Evolutionary conservation across 1,284 basidiomycete species (phyloP).

Genomic region (Tilletia caries): DNA sequence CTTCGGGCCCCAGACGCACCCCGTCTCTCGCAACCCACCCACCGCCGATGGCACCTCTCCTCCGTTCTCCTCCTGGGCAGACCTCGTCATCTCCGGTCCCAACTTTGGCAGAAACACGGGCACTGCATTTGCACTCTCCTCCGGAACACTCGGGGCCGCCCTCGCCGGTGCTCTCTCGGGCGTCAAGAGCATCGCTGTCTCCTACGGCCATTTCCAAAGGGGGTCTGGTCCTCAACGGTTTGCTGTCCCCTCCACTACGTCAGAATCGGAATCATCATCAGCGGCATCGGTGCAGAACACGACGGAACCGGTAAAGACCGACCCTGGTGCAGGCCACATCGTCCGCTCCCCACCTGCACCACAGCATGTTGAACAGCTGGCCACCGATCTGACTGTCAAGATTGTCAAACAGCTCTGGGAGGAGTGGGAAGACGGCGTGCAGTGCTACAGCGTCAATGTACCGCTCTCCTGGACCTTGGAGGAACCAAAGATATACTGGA

Average conservation of each 20-base stretch:
- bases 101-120: slow-evolving; percentile 52
- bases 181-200: slow-evolving; percentile 40
- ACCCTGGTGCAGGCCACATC: not conserved
- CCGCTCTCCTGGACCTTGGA: slow-evolving; percentile 43
- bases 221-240: not conserved
- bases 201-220: slow-evolving; percentile 43
- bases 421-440: slow-evolving; percentile 37
- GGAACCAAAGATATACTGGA: slow-evolving; percentile 43
- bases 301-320: slow-evolving; percentile 22
- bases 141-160: slow-evolving; percentile 50
- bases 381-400: slow-evolving; percentile 26
- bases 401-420: slow-evolving; percentile 38
- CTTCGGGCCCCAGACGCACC: slow-evolving; percentile 20
- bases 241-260: not conserved
- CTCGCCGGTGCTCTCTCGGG: slow-evolving; percentile 41
- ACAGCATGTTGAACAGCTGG: slow-evolving; percentile 20
- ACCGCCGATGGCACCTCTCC: not conserved
- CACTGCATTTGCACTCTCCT: slow-evolving; percentile 47
- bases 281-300: slow-evolving; percentile 1
- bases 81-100: slow-evolving; percentile 50
- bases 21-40: not conserved
- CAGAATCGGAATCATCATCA: not conserved
- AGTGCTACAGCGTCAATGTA: slow-evolving; percentile 49
- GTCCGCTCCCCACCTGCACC: slow-evolving; percentile 15
- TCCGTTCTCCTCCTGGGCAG: slow-evolving; percentile 14